Evolutionary conservation across 2,329 filamentous ascomycete species (phyloP).

Genomic region (Pseudocercospora crystallina): DNA sequence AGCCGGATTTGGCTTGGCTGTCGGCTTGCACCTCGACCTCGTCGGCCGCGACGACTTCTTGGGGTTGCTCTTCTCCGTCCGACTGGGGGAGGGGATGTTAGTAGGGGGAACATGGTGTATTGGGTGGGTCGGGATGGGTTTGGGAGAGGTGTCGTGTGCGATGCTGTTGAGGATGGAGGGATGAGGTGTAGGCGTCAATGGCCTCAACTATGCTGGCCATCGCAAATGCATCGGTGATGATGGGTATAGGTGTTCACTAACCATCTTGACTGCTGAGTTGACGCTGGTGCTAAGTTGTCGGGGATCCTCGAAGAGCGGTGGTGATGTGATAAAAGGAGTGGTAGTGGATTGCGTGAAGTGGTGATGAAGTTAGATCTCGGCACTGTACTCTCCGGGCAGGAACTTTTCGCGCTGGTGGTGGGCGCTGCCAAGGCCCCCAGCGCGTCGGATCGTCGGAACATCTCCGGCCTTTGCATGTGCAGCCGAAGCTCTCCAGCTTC

Average conservation of each 20-base stretch:
- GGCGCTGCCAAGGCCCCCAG: no score
- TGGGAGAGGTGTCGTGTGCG: conserved; percentile 6
- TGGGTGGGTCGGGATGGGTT: background rate
- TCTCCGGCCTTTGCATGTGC: no score
- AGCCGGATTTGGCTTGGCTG: conserved; percentile 68
- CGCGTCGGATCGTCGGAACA: no score
- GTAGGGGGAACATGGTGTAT: conserved; percentile 1
- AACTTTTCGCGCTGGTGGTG: no score
- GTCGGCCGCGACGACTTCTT: conserved; percentile 68
- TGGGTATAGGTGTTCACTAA: conserved; percentile 12
- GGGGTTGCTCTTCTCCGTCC: conserved; percentile 99
- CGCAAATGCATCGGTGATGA: background rate
- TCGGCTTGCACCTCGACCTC: conserved; percentile 97
- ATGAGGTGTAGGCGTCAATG: background rate
- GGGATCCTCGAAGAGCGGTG: conserved; percentile 29
- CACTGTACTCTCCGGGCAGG: no score
- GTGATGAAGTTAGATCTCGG: no score
- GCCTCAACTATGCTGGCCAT: no score
- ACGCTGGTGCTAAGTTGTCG: conserved; percentile 27
- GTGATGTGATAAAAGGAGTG: no score
- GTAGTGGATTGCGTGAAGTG: no score
- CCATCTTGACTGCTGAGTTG: conserved; percentile 30
- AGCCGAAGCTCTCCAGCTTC: no score
- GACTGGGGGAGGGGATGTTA: conserved; percentile 59
- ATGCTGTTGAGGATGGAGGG: background rate